Conservation (phyloP, 352 stramenopile species). For the Halophytophthora polymorphica region DNA sequence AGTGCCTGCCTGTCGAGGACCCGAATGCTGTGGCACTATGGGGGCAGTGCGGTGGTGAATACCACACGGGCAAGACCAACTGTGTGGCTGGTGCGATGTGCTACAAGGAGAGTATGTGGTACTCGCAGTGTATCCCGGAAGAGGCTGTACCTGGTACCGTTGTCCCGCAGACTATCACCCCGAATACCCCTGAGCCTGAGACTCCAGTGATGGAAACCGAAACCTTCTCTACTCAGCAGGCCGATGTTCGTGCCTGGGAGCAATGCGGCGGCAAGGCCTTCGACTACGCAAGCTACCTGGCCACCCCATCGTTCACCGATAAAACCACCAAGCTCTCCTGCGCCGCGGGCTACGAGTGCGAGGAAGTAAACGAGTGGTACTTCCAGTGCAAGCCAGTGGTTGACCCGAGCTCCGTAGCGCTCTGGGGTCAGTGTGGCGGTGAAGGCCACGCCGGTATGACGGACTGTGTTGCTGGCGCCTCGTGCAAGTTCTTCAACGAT, state of each 20-base stretch:
- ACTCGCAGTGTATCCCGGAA: constrained; percentile 37
- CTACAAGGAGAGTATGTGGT: constrained; percentile 32
- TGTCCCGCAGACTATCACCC: constrained; percentile 5
- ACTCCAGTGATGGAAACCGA: constrained; percentile 1
- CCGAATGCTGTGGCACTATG: constrained; percentile 17
- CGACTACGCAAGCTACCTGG: constrained; percentile 28
- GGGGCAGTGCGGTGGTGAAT: constrained; percentile 24
- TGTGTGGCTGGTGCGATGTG: constrained; percentile 27
- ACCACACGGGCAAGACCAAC: constrained; percentile 11
- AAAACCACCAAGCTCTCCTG: constrained; percentile 20
- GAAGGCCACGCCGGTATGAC: constrained; percentile 12
- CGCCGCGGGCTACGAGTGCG: constrained; percentile 23
- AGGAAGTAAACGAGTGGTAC: constrained; percentile 33
- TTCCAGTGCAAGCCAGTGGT: constrained; percentile 27
- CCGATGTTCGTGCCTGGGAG: constrained; percentile 1
- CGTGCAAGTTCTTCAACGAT: constrained; percentile 28
- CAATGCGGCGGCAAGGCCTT: constrained; percentile 28
- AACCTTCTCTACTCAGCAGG: too few relatives aligned
- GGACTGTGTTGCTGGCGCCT: constrained; percentile 14
- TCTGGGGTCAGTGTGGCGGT: constrained; percentile 30
- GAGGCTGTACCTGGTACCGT: neutral
- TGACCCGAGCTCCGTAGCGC: constrained; percentile 7
- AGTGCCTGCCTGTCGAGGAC: constrained; percentile 18
- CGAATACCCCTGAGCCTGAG: constrained; percentile 1
- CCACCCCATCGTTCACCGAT: constrained; percentile 5